Base-by-base conservation (phyloP, 352 stramenopile genomes). In the Phytophthora sojae region DNA sequence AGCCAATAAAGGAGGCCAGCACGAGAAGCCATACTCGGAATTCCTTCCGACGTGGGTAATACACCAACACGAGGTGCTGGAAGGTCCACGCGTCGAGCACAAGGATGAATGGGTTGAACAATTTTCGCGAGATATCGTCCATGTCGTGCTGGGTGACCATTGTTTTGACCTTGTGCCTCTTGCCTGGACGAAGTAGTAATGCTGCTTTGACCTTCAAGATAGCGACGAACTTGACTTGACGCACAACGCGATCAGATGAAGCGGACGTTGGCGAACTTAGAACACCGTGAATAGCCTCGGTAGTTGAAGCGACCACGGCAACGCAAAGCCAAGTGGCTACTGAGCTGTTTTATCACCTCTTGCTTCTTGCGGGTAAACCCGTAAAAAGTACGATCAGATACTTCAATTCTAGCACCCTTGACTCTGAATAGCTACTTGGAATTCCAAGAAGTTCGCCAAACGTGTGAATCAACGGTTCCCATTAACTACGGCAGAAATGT, bases 61-160 rank as follows among this genome's bases (percentile, higher is more conserved):
- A 83, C 32, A 81, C 53, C 12, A 67, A 55, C 15, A 80, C 4
- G 2, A 83, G 70, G n/a, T 78, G 80, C 30, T 83, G 73, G 39
- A 81, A 84, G 9, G 80, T 49, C 32, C 71, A 75, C 1, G 75
- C 70, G 35, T 82, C 70, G 30, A 82, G 26, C 2, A 81, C 45
- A 6, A 84, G 61, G 17, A 81, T 63, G 30, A 81, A 47, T 4
- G 77, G 75, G 7, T 80, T 53, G 39, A 78, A 77, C 21, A 78
- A 47, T 1, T 25, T 32, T 7, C 61, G 51, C 17, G 59, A 56
- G 15, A 71, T 52, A 17, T 23, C 29, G 29, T 73, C 49, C 62
- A 76, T 70, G 56, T 52, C 19, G 0, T 52, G 42, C 56, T 73
- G 66, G 3, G 66, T 69, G 23, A 67, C 9, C 64, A 66, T 65